phyloP scores from a whole-genome alignment of 208 protist genomes.

The Lotmaria passim region DNA sequence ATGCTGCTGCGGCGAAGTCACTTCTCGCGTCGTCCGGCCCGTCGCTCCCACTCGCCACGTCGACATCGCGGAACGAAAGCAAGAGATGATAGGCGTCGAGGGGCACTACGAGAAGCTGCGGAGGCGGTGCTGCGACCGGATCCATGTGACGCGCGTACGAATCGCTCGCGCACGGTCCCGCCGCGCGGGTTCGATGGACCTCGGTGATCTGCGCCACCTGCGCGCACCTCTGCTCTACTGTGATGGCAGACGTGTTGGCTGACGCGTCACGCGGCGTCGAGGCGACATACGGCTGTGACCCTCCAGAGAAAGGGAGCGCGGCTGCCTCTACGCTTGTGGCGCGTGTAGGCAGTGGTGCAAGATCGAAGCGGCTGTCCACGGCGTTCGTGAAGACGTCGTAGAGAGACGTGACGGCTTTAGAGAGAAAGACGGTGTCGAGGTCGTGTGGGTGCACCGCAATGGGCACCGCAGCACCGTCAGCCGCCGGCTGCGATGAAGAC shows the following conservation, averaged over 20 bases:
- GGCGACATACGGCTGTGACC: slow-evolving; percentile 19
- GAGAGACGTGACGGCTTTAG: slow-evolving; percentile 41
- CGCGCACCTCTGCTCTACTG: neutral
- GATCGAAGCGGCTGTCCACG: slow-evolving; percentile 15
- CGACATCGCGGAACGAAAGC: slow-evolving; percentile 22
- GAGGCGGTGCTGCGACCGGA: neutral
- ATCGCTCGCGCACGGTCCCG: too few relatives aligned
- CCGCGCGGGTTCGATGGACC: neutral
- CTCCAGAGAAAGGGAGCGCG: slow-evolving; percentile 17
- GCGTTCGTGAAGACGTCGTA: slow-evolving; percentile 23
- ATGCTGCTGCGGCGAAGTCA: slow-evolving; percentile 4
- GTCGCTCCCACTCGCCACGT: neutral
- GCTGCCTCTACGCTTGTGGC: neutral
- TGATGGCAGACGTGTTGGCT: neutral
- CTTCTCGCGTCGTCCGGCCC: neutral
- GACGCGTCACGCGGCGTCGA: slow-evolving; percentile 4
- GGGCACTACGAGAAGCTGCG: slow-evolving; percentile 23
- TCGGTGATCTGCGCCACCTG: slow-evolving; percentile 3
- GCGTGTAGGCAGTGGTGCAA: slow-evolving; percentile 10
- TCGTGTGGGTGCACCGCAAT: slow-evolving; percentile 40
- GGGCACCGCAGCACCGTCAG: slow-evolving; percentile 20
- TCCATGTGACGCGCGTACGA: too few relatives aligned
- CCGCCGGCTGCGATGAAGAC: neutral
- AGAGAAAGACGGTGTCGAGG: slow-evolving; percentile 43
- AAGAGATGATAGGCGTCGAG: slow-evolving; percentile 34